Evolutionary conservation across 805 yeast species (phyloP).

Genomic region (Kazachstania kunashirensis): DNA sequence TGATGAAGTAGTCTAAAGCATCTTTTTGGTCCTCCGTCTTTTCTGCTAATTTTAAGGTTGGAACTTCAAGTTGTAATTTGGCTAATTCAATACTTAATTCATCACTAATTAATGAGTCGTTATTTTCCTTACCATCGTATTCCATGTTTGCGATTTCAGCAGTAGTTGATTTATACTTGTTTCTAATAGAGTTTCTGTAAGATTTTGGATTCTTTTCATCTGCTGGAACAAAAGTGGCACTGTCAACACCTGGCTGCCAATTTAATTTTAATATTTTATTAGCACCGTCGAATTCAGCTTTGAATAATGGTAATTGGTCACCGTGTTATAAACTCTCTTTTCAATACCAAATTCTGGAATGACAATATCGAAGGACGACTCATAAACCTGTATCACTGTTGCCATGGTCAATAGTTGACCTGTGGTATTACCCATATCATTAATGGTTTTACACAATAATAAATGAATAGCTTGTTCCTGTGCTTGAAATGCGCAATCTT

Average conservation of each 20-base stretch:
- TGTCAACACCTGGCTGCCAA: conserved; percentile 90
- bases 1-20: conserved; percentile 39
- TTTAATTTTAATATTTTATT: conserved; percentile 64
- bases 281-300: conserved; percentile 80
- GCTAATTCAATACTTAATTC: conserved; percentile 41
- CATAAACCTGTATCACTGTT: conserved; percentile 84
- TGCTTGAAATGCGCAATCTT: conserved; percentile 86
- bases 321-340: conserved; percentile 95
- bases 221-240: conserved; percentile 85
- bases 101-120: conserved; percentile 28
- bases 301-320: conserved; percentile 84
- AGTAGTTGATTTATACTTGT: conserved; percentile 64
- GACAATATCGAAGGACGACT: conserved; percentile 88
- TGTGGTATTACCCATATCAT: conserved; percentile 56
- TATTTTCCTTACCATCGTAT: conserved; percentile 24
- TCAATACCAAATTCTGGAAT: conserved; percentile 92
- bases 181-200: conserved; percentile 67
- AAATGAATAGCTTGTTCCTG: conserved; percentile 93
- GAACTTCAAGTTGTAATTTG: conserved; percentile 42
- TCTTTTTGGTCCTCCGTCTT: conserved; percentile 31
- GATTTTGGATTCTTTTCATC: conserved; percentile 75
- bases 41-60: conserved; percentile 31
- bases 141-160: conserved; percentile 54
- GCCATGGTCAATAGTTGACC: conserved; percentile 83
- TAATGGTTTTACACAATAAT: conserved; percentile 71